Evolutionary conservation across 1,284 basidiomycete species (phyloP).

Genomic region (Papiliotrema fonsecae): DNA sequence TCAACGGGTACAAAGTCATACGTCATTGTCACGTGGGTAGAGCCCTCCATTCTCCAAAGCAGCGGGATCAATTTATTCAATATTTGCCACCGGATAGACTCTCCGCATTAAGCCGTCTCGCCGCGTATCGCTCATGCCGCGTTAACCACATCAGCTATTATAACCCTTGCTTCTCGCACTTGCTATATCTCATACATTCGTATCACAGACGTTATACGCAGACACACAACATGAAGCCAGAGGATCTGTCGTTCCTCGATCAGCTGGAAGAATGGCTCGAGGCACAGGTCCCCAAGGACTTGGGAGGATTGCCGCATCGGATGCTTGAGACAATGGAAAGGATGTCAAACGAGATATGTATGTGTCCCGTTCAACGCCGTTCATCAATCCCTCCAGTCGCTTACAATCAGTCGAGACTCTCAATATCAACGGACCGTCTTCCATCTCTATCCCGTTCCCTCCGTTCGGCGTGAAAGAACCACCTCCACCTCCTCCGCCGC

Average conservation of each 20-base stretch:
- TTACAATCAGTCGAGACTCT: conserved; percentile 41
- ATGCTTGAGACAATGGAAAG: conserved; percentile 45
- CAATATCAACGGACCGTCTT: conserved; percentile 42
- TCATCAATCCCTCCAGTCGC: not conserved
- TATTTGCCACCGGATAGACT: too few relatives aligned
- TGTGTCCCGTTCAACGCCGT: conserved; percentile 12
- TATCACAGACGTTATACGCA: too few relatives aligned
- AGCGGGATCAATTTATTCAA: too few relatives aligned
- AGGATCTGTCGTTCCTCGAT: conserved; percentile 38
- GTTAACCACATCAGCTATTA: too few relatives aligned
- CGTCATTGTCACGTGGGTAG: conserved; percentile 2
- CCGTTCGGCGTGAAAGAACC: conserved; percentile 34
- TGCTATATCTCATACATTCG: too few relatives aligned
- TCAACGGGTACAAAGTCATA: not conserved
- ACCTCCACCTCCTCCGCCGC: conserved; percentile 30
- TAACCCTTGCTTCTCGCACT: too few relatives aligned
- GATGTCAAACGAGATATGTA: conserved; percentile 42
- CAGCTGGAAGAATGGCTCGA: conserved; percentile 47
- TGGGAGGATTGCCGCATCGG: conserved; percentile 41
- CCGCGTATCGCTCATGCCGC: too few relatives aligned
- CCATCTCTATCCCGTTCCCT: conserved; percentile 45
- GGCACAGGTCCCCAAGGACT: conserved; percentile 40
- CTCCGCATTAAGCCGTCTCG: too few relatives aligned
- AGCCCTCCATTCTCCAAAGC: too few relatives aligned
- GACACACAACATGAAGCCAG: conserved; percentile 38